Percentiles rank a stretch among this genome's conserved stretches.
These are phyloP conservation scores for Sphagnurus paluster DNA, from an alignment of 1,284 basidiomycete genomes.

Conservation along the genomic window DNA sequence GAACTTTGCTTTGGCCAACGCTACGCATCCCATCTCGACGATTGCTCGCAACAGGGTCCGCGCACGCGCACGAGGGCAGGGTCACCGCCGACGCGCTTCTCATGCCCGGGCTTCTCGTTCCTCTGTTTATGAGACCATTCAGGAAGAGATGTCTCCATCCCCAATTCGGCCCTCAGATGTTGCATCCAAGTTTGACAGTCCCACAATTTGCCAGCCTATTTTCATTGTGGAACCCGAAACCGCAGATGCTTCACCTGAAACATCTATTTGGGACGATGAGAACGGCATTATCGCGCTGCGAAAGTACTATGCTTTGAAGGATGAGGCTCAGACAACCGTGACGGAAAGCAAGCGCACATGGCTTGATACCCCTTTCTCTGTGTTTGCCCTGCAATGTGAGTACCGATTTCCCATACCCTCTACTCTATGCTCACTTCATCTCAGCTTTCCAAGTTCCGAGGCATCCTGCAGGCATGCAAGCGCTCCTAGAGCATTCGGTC, in stretches of 20 bases:
- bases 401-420: conserved; percentile 15
- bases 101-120: conserved; percentile 60
- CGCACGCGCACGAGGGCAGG: conserved; percentile 56
- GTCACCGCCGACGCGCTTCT: conserved; percentile 70
- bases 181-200: conserved; percentile 32
- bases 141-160: conserved; percentile 60
- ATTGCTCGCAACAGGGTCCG: conserved; percentile 37
- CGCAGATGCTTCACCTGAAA: conserved; percentile 31
- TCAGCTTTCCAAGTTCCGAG: conserved; percentile 71
- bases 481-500: conserved; percentile 70
- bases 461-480: conserved; percentile 65
- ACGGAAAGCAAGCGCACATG: conserved; percentile 64
- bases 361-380: conserved; percentile 72
- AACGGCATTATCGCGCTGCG: conserved; percentile 58
- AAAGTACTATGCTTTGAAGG: conserved; percentile 65
- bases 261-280: conserved; percentile 59
- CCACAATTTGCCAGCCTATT: conserved; percentile 42
- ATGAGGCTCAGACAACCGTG: conserved; percentile 69
- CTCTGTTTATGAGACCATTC: conserved; percentile 77
- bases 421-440: conserved; percentile 13
- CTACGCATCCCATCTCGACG: conserved; percentile 43
- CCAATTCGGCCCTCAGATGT: conserved; percentile 31
- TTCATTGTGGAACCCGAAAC: conserved; percentile 60
- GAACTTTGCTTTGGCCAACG: conserved; percentile 53
- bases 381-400: conserved; percentile 73